Conservation (phyloP, 768 basidiomycete genomes). For the Crucibulum laeve region DNA sequence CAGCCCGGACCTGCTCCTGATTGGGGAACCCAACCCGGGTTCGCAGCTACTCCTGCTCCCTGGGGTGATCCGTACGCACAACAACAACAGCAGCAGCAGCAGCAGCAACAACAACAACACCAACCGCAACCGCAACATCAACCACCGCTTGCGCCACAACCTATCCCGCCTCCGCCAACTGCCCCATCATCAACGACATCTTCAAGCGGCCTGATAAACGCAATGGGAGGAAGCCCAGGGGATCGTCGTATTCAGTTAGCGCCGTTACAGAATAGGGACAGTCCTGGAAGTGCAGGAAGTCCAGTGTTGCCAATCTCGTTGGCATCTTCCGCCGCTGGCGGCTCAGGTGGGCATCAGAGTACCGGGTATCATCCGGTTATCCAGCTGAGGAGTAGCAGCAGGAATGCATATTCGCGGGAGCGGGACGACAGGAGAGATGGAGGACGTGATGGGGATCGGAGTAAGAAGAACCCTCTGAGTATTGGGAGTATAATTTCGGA, state of each 20-base stretch:
- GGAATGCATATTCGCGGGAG: constrained; percentile 18
- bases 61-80: constrained; percentile 2
- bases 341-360: constrained; percentile 1
- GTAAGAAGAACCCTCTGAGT: constrained; percentile 65
- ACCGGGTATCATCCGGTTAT: constrained; percentile 25
- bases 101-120: constrained; percentile 13
- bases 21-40: constrained; percentile 4
- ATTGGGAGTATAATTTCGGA: constrained; percentile 72
- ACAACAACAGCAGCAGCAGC: constrained; percentile 14
- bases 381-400: constrained; percentile 29
- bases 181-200: constrained; percentile 5
- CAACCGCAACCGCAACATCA: constrained; percentile 6
- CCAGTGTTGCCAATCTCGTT: constrained; percentile 9
- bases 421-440: constrained; percentile 14
- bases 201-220: constrained; percentile 12
- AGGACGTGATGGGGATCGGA: constrained; percentile 13
- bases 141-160: not conserved
- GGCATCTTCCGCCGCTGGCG: not conserved
- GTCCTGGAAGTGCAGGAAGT: constrained; percentile 8
- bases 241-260: constrained; percentile 57
- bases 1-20: constrained; percentile 1
- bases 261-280: constrained; percentile 41
- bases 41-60: not conserved
- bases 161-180: not conserved
- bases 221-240: constrained; percentile 15